Conservation (phyloP, 2,329 filamentous ascomycete genomes). For the Fusarium dlaminii region DNA sequence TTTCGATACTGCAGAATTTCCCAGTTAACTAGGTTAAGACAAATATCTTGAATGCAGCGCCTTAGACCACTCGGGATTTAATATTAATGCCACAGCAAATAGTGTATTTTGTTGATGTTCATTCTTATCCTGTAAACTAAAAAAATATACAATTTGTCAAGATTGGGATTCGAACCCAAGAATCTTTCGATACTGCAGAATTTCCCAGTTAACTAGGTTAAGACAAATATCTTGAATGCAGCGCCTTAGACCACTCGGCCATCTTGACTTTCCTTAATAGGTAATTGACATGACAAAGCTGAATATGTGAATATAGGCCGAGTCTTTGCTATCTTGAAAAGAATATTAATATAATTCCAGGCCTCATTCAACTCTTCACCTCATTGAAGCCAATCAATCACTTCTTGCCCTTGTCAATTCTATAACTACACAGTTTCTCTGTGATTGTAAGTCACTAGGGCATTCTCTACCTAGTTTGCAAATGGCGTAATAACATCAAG, state of each 20-base stretch:
- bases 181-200: not conserved
- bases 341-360: not conserved
- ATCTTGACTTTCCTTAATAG: not conserved
- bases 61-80: not conserved
- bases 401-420: not conserved
- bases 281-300: too few species aligned
- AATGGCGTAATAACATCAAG: not conserved
- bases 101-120: too few species aligned
- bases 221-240: not conserved
- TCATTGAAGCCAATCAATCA: not conserved
- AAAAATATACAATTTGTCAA: not conserved
- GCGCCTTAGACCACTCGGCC: slow-evolving; percentile 4
- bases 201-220: not conserved
- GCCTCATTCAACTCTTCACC: not conserved
- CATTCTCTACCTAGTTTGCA: too few species aligned
- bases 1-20: not conserved
- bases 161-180: slow-evolving; percentile 18
- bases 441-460: not conserved
- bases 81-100: fast-evolving
- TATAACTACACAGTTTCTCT: not conserved
- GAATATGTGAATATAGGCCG: too few species aligned
- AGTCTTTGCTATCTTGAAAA: too few species aligned
- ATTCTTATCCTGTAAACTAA: too few species aligned
- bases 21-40: not conserved
- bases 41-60: not conserved